phyloP scores from a whole-genome alignment of 768 basidiomycete genomes.

The Boletus edulis region DNA sequence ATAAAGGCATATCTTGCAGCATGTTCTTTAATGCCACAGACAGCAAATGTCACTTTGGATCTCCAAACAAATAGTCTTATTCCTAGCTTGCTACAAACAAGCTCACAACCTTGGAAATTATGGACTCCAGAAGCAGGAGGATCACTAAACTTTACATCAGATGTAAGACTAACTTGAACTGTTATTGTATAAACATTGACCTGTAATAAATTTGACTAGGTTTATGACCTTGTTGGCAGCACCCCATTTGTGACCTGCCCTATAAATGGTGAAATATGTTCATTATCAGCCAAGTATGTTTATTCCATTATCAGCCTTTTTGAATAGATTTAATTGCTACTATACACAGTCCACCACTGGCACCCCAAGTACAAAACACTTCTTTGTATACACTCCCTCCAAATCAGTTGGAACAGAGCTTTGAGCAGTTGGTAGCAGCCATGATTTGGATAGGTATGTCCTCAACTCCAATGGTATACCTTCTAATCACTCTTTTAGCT shows the following conservation, averaged over 20 bases:
- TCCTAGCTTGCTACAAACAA: not conserved
- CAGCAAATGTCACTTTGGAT: not conserved
- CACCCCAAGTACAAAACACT: too few species aligned
- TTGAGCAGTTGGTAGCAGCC: too few species aligned
- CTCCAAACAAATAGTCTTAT: not conserved
- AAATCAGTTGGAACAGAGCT: too few species aligned
- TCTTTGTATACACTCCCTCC: too few species aligned
- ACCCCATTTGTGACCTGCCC: not conserved
- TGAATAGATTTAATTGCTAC: too few species aligned
- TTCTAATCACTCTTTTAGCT: too few species aligned
- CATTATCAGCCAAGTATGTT: not conserved
- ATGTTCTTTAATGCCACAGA: constrained; percentile 2
- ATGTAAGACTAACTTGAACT: not conserved
- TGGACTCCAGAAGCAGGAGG: not conserved
- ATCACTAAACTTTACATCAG: not conserved
- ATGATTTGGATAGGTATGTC: too few species aligned
- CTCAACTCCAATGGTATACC: too few species aligned
- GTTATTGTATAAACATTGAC: not conserved
- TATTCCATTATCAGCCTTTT: too few species aligned
- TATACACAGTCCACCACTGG: too few species aligned
- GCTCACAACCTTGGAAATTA: constrained; percentile 1
- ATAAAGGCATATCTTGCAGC: constrained; percentile 4
- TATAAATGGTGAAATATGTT: not conserved
- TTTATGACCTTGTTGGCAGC: too few species aligned
- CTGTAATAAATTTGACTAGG: not conserved